Base-by-base conservation (phyloP, 495 filamentous ascomycete species). In the Penicillium flavigenum region DNA sequence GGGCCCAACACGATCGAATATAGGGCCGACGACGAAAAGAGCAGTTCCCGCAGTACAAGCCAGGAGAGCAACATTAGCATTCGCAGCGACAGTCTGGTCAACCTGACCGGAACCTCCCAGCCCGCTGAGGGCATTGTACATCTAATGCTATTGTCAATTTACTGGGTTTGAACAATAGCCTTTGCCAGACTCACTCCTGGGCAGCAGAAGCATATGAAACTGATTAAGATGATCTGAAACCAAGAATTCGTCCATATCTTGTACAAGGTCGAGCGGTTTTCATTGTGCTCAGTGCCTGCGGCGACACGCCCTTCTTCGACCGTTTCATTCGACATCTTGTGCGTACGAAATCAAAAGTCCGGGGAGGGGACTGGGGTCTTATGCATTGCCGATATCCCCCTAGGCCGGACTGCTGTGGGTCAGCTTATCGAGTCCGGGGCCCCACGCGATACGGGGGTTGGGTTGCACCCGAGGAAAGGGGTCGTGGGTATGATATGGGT, bases 181-280 rank as follows among this genome's bases (percentile, higher is more conserved):
- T 8, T 36, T 36, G 2, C 34, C 51, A 16, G 17, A 63, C 67
- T 61, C 50, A 74, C 71, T 27, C 88, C 87, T 36, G 89, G 90
- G 69, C 89, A 93, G 56, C 92, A 76, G 78, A 95, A 94, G 69
- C 89, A 94, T 47, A 93, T 89, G 56, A 80, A 74, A 51, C 74
- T 71, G 41, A 80, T 79, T 49, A 80, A 54, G 5, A 70, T 43
- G 49, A 80, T 72, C 63, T 81, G 79, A 19, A 72, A 69, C 68
- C 72, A 78, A 27, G 62, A 63, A 54, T 73, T 47, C 10, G 72
- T 69, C 52, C 70, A 75, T n/a, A 72, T 52, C 16, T 58, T 62
- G 41, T 61, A 58, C 5, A 63, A 27, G 2, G 51, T 39, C 5
- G 66, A 67, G 3, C 42, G 54, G 8, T 52, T 52, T n/a, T 8